Evolutionary conservation across 108 stramenopile species (phyloP), one percentile per base, ranked within the genome.

Genomic region (Epipyxis sp.): DNA sequence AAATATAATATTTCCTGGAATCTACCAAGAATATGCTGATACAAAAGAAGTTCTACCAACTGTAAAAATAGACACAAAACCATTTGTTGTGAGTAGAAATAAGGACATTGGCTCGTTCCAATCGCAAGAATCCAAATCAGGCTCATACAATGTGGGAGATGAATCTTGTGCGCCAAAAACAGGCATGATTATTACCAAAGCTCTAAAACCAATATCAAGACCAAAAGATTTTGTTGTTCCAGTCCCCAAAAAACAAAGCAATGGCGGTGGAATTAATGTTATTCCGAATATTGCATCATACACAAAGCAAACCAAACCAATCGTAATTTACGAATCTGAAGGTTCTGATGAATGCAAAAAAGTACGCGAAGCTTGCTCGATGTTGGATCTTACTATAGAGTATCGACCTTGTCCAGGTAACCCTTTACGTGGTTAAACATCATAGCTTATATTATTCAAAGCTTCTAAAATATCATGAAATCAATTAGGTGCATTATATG

Each of bases 301-400:
- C 0, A 69, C 86, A 29, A 67, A 84, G 54, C 91, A 91, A 6
- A 30, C 43, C 0, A 30, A 90, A 58, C 89, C 88, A 30, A 76
- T 96, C 32, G 88, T 95, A 25, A 50, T 96, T 10, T 96, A 95
- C 82, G 93, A 93, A 62, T 93, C 87, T 58, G 93, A 94, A 59
- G 82, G 88, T 0, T 92, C 87, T 61, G 92, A 94, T 1, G 88
- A 80, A 69, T 93, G 92, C 81, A 86, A 88, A 42, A 87, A 90
- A 42, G 94, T 96, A 35, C 84, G 94, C 45, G 94, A 96, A 84
- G 87, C 84, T 30, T 76, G 91, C 71, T 90, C 88, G 77, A 76
- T 94, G 6, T 82, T 96, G 16, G 92, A 93, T 65, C 82, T 96
- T 32, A 89, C 90, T 0, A 88, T 90, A 25, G 89, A 90, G 58